phyloP scores from a whole-genome alignment of 1,284 basidiomycete genomes.

The Apiotrichum gamsii region DNA sequence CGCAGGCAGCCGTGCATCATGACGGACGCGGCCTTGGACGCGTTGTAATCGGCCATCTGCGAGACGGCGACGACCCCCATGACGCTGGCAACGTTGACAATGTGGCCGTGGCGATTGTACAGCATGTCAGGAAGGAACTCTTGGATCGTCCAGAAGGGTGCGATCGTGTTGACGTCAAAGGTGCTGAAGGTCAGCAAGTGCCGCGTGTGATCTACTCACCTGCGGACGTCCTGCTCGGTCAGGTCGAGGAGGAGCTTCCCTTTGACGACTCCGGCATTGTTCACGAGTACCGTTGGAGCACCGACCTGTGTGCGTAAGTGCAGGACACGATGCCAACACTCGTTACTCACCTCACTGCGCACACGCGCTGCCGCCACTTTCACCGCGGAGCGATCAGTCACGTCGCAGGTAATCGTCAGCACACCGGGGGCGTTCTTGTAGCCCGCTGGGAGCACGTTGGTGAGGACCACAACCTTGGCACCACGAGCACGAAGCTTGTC shows the following conservation, averaged over 20 bases:
- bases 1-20: slow-evolving; percentile 71
- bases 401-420: slow-evolving; percentile 53
- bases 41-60: slow-evolving; percentile 81
- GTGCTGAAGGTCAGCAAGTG: slow-evolving; percentile 55
- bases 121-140: slow-evolving; percentile 91
- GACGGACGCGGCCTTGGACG: slow-evolving; percentile 76
- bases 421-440: not conserved
- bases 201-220: slow-evolving; percentile 52
- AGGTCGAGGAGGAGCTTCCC: slow-evolving; percentile 80
- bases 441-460: slow-evolving; percentile 59
- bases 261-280: slow-evolving; percentile 93
- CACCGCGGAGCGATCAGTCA: slow-evolving; percentile 79
- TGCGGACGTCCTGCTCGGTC: slow-evolving; percentile 64
- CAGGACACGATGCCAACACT: not conserved
- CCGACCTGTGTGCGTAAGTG: slow-evolving; percentile 56
- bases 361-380: slow-evolving; percentile 63
- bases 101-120: slow-evolving; percentile 67
- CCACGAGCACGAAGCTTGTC: slow-evolving; percentile 73
- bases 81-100: slow-evolving; percentile 78
- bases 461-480: slow-evolving; percentile 76
- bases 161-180: slow-evolving; percentile 78
- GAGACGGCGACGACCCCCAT: slow-evolving; percentile 68
- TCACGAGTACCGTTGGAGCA: slow-evolving; percentile 80
- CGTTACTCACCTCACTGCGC: slow-evolving; percentile 58
- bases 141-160: slow-evolving; percentile 85